Base-by-base conservation (phyloP, 2,329 filamentous ascomycete species). In the Intubia oerlemansii region DNA sequence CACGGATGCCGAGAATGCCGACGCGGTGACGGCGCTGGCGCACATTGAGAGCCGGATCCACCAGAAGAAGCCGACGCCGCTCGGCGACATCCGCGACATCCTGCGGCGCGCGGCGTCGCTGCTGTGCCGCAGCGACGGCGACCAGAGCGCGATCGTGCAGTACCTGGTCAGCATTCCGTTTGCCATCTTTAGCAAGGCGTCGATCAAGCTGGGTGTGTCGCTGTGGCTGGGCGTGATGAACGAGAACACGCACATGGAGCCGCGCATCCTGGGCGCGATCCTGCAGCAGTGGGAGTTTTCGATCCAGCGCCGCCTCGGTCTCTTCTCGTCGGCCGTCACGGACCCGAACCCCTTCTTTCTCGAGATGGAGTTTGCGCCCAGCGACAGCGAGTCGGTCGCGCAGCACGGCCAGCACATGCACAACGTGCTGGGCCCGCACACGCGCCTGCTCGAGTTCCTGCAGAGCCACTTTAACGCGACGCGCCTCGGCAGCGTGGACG, bases 191-290 rank as follows among this genome's bases (percentile, higher is more conserved):
- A 90, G 77, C 5, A 92, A 91, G 47, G 78, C 91, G 43, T 88
- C 84, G 2, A 88, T 98, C 46, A 91, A 92, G 45, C 67, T 95
- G 28, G 90, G 88, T 5, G 77, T 93, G 20, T 93, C 88, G 4
- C 57, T 98, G 6, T 99, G 88, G 88, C 69, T 93, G 35, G 88
- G 88, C 16, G 79, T 95, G 10, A 90, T 95, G 43, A 88, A 95
- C 42, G 88, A 98, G 47, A 95, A 92, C 42, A 79, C 84, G 3
- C 66, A 67, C 32, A 73, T 93, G 50, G 82, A 92, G 48, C 66
- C 85, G 7, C 72, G 82, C 35, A 69, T 99, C 32, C 53, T 98
- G 18, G 72, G 71, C 29, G 81, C 91, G 45, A 79, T 95, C 41
- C 75, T 77, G 8, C 76, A 88, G 44, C 78, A 85, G 37, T 98